These are phyloP conservation scores for Elymus sibiricus DNA, from an alignment of 176 grass and related monocot genomes.

Conservation along the genomic window DNA sequence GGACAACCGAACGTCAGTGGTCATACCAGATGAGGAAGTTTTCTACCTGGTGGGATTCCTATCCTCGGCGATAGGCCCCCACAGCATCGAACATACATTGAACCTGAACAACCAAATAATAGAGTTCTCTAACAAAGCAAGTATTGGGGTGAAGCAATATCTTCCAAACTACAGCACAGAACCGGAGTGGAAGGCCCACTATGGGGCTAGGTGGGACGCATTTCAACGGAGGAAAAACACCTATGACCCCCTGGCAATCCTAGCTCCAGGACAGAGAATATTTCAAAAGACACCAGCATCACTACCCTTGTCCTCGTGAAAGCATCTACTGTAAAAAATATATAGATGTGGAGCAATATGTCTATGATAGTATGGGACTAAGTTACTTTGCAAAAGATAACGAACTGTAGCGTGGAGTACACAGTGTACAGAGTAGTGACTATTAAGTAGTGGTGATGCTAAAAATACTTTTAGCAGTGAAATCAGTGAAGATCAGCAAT, in stretches of 20 bases:
- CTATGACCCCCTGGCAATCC: constrained; percentile 79
- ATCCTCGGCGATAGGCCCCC: constrained; percentile 41
- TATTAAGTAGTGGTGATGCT: background rate
- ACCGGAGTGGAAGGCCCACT: constrained; percentile 74
- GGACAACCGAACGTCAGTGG: constrained; percentile 72
- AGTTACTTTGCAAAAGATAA: constrained; percentile 7
- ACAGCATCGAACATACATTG: constrained; percentile 43
- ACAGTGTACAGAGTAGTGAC: background rate
- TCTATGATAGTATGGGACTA: background rate
- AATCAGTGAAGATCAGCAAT: constrained; percentile 7
- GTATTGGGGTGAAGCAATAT: constrained; percentile 73
- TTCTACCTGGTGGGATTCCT: constrained; percentile 94
- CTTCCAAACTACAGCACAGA: constrained; percentile 61
- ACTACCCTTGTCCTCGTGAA: constrained; percentile 32
- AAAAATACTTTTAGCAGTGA: background rate
- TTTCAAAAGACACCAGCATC: constrained; percentile 52
- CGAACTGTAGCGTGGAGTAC: background rate
- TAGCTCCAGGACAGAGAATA: constrained; percentile 87
- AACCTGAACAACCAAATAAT: constrained; percentile 57
- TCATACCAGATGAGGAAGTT: constrained; percentile 74
- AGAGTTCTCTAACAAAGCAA: constrained; percentile 46
- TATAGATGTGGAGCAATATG: background rate
- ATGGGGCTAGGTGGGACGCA: constrained; percentile 66
- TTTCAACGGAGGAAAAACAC: constrained; percentile 64
- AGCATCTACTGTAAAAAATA: background rate